phyloP scores from a whole-genome alignment of 1,284 basidiomycete genomes.

The Moniliella sp. region DNA sequence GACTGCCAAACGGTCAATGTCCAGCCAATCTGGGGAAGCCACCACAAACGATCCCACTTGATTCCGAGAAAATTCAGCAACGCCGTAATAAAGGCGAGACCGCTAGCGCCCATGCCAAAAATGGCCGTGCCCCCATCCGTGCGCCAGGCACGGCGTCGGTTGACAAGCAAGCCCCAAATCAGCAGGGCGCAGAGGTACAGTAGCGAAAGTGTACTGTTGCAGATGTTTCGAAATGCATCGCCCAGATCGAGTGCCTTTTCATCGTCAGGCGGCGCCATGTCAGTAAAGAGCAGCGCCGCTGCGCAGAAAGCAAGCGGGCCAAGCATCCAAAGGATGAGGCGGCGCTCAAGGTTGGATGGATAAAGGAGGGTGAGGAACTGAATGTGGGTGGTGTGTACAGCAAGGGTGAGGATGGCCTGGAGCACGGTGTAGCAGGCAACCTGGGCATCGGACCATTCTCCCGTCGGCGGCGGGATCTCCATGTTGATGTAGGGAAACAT shows the following conservation, averaged over 20 bases:
- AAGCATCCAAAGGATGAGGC: conserved; percentile 65
- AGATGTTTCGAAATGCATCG: conserved; percentile 67
- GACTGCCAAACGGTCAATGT: conserved; percentile 31
- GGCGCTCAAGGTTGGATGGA: conserved; percentile 70
- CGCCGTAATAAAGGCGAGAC: conserved; percentile 24
- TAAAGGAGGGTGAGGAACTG: conserved; percentile 90
- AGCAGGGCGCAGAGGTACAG: conserved; percentile 73
- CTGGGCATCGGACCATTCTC: conserved; percentile 48
- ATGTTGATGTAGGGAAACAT: conserved; percentile 78
- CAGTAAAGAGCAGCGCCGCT: conserved; percentile 62
- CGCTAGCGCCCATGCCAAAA: conserved; percentile 46
- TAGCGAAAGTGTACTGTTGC: conserved; percentile 78
- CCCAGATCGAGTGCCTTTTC: conserved; percentile 43
- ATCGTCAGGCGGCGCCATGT: conserved; percentile 40
- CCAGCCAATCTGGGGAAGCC: conserved; percentile 27
- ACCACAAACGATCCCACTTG: conserved; percentile 28
- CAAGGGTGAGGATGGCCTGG: conserved; percentile 58
- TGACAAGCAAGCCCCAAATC: conserved; percentile 79
- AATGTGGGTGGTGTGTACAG: conserved; percentile 67
- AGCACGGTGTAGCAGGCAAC: conserved; percentile 64
- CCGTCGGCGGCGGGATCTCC: conserved; percentile 47
- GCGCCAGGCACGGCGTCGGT: conserved; percentile 75
- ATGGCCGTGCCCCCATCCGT: conserved; percentile 72
- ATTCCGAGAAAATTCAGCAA: conserved; percentile 29
- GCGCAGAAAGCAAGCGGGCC: conserved; percentile 69